Conservation (phyloP, 768 basidiomycete species). For the Pleurotus tuber-regium region DNA sequence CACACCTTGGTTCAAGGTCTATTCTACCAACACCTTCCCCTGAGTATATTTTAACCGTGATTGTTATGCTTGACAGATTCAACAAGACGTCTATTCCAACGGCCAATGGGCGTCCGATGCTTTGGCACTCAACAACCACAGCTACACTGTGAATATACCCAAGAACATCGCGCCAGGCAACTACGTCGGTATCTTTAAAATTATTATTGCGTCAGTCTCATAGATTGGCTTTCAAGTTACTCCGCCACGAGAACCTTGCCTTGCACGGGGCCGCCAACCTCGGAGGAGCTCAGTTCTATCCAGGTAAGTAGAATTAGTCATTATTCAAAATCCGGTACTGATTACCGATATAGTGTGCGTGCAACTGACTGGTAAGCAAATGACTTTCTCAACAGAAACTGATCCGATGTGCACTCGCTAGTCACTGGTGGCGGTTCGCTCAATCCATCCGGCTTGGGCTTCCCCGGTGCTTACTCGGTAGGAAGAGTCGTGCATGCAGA, state of each 20-base stretch:
- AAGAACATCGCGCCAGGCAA: constrained; percentile 34
- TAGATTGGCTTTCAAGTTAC: constrained; percentile 19
- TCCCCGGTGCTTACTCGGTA: constrained; percentile 35
- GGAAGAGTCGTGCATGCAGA: not conserved
- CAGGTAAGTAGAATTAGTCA: constrained; percentile 16
- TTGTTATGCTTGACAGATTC: constrained; percentile 23
- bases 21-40: not conserved
- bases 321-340: not conserved
- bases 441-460: constrained; percentile 33
- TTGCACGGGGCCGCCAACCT: constrained; percentile 29
- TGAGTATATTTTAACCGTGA: too few species aligned
- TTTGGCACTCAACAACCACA: constrained; percentile 31
- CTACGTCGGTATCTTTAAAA: constrained; percentile 25
- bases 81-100: constrained; percentile 32
- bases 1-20: constrained; percentile 39
- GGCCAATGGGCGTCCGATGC: constrained; percentile 36
- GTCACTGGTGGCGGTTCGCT: constrained; percentile 34
- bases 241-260: constrained; percentile 39
- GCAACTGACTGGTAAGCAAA: constrained; percentile 27
- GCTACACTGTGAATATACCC: constrained; percentile 34
- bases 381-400: not conserved
- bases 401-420: constrained; percentile 5
- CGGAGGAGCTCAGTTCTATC: constrained; percentile 39
- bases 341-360: constrained; percentile 27
- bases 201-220: not conserved